Base-by-base conservation (phyloP, 148 eudicot species). In the Selenicereus undatus region DNA sequence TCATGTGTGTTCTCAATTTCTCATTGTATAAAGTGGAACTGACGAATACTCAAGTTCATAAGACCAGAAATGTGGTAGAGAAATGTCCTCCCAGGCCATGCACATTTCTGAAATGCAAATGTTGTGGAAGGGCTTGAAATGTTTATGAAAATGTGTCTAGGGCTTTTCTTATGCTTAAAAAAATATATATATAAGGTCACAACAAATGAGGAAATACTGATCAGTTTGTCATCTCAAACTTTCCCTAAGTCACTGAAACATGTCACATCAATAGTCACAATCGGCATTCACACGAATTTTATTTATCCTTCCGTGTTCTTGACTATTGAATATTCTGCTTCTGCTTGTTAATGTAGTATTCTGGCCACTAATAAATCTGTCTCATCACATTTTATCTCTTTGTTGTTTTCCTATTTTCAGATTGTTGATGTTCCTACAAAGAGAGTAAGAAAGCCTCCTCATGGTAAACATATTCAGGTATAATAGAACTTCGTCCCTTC, bases 401-500 rank as follows among this genome's bases (percentile, higher is more conserved):
- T 71, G 75, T 42, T 60, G 77, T 35, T 70, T 74, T 42, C 66
- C 2, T 26, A 35, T 76, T 76, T 80, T 66, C 88, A 95, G 98
- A 78, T 95, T 83, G 97, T 95, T 56, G 93, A 90, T 85, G 97
- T 95, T 60, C 98, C 98, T 20, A 96, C 92, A 86, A 95, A 95
- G 82, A 97, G 98, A 77, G 94, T 96, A 81, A 78, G 94, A 77
- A 95, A 95, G 90, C 97, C 91, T 89, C 94, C 97, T 65, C 90
- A 97, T 82, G 98, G 97, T 72, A 97, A 93, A 81, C 93, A 92
- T 85, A 88, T 93, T 81, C 98, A 95, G 97, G 98, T 95, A 89
- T 70, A 10, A 79, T n/a, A 39, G 12, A 70, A 43, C 52, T 79
- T 56, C 62, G 42, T 9, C 76, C 56, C 52, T 73, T 73, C 52